Evolutionary conservation across 164 flowering plant genomes (phyloP).

Genomic region (Chimonanthus salicifolius): DNA sequence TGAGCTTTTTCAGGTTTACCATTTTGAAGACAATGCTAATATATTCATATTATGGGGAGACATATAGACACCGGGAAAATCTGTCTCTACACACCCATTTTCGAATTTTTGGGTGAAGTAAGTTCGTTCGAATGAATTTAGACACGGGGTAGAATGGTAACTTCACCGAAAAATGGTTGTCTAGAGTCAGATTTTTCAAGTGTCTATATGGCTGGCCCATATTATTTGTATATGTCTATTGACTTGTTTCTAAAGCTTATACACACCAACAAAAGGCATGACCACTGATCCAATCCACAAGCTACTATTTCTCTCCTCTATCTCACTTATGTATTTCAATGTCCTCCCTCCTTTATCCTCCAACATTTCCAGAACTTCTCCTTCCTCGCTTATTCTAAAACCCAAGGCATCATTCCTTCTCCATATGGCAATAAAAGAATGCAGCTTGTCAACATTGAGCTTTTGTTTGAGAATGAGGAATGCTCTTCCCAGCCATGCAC

Average conservation of each 20-base stretch:
- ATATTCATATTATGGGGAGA: too few relatives aligned
- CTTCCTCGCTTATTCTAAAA: slow-evolving; percentile 7
- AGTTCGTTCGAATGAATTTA: too few relatives aligned
- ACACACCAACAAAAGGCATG: slow-evolving; percentile 8
- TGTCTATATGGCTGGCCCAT: too few relatives aligned
- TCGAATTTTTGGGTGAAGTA: too few relatives aligned
- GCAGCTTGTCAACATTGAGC: neutral
- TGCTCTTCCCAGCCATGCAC: neutral
- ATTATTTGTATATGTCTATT: too few relatives aligned
- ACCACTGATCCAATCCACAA: slow-evolving; percentile 12
- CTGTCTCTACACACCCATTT: too few relatives aligned
- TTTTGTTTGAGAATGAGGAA: neutral
- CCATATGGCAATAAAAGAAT: neutral
- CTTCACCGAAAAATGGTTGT: too few relatives aligned
- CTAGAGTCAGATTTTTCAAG: too few relatives aligned
- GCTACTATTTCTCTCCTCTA: slow-evolving; percentile 7
- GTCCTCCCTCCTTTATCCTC: slow-evolving; percentile 11
- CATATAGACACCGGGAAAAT: too few relatives aligned
- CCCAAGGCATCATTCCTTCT: slow-evolving; percentile 1
- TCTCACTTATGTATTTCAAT: slow-evolving; percentile 2
- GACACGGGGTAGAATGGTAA: too few relatives aligned
- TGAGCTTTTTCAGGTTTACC: too few relatives aligned
- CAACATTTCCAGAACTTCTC: slow-evolving; percentile 11
- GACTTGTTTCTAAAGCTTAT: slow-evolving; percentile 5
- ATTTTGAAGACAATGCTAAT: too few relatives aligned